These are phyloP conservation scores for Leucaena leucocephala DNA, from an alignment of 306 rosid species.

Conservation along the genomic window DNA sequence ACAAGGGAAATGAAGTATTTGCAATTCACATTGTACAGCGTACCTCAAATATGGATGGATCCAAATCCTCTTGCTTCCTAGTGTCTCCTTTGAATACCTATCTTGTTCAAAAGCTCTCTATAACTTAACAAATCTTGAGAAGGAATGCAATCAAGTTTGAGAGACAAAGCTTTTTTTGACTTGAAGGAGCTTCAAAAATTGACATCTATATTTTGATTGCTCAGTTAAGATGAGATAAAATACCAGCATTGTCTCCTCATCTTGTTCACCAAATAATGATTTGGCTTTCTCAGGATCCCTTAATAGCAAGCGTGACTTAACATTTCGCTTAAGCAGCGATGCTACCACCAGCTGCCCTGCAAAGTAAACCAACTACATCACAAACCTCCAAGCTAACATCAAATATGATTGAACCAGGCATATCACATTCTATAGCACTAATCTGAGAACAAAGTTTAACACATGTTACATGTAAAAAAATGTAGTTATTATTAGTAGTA, in stretches of 20 bases:
- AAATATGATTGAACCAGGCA: background rate
- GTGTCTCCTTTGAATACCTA: slow-evolving; percentile 87
- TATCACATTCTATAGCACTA: background rate
- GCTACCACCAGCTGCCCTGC: slow-evolving; percentile 95
- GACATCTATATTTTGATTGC: background rate
- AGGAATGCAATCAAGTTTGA: slow-evolving; percentile 26
- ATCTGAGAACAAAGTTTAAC: background rate
- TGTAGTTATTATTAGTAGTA: too few relatives aligned
- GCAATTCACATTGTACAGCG: slow-evolving; percentile 17
- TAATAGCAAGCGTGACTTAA: slow-evolving; percentile 69
- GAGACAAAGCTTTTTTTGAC: slow-evolving; percentile 18
- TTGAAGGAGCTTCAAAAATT: background rate
- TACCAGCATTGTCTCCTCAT: slow-evolving; percentile 71
- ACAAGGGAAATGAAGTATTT: slow-evolving; percentile 6
- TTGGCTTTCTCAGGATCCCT: slow-evolving; percentile 83
- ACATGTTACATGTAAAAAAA: too few relatives aligned
- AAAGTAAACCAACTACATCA: slow-evolving; percentile 33
- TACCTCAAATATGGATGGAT: slow-evolving; percentile 84
- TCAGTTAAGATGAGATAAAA: slow-evolving; percentile 1
- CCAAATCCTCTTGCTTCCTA: slow-evolving; percentile 69
- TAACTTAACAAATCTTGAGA: slow-evolving; percentile 33
- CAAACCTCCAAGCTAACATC: slow-evolving; percentile 32
- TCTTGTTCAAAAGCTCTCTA: slow-evolving; percentile 41
- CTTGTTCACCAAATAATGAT: slow-evolving; percentile 73
- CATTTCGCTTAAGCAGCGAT: slow-evolving; percentile 72